phyloP scores from a whole-genome alignment of 768 basidiomycete species.

The Termitomyces sp. region DNA sequence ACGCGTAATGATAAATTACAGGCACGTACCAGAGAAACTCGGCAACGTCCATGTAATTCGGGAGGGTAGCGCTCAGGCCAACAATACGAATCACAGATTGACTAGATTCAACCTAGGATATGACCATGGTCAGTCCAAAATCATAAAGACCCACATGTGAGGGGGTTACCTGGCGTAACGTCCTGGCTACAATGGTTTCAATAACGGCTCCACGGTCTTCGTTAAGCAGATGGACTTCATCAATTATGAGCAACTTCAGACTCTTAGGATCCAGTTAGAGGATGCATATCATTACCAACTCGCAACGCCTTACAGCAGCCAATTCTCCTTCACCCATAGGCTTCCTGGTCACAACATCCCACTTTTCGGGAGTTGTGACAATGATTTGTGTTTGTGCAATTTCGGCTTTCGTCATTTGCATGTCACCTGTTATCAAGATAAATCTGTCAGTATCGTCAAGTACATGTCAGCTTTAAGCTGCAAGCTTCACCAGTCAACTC shows the following conservation, averaged over 20 bases:
- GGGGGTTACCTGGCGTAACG: conserved; percentile 70
- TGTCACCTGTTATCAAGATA: conserved; percentile 55
- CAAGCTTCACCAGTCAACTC: conserved; percentile 75
- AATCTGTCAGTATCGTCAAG: conserved; percentile 8
- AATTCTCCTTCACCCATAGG: conserved; percentile 96
- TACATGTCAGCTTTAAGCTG: background rate
- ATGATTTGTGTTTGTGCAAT: conserved; percentile 96
- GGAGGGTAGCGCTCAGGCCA: conserved; percentile 92
- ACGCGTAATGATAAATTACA: background rate
- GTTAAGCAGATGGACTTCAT: conserved; percentile 95
- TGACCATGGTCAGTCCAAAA: background rate
- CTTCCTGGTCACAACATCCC: conserved; percentile 98
- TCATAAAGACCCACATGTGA: too few relatives aligned
- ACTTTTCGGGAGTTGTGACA: conserved; percentile 98
- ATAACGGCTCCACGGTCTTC: conserved; percentile 98
- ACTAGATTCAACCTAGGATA: conserved; percentile 81
- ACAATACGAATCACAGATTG: conserved; percentile 96
- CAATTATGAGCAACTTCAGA: conserved; percentile 92
- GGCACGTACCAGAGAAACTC: conserved; percentile 78
- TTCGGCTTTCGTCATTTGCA: conserved; percentile 93
- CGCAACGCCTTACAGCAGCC: conserved; percentile 62
- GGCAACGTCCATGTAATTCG: conserved; percentile 95
- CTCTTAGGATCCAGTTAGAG: conserved; percentile 42
- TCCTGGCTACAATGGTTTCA: conserved; percentile 96
- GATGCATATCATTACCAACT: background rate